Conservation (phyloP, 169 alveolate species). For the Cystoisospora suis region DNA sequence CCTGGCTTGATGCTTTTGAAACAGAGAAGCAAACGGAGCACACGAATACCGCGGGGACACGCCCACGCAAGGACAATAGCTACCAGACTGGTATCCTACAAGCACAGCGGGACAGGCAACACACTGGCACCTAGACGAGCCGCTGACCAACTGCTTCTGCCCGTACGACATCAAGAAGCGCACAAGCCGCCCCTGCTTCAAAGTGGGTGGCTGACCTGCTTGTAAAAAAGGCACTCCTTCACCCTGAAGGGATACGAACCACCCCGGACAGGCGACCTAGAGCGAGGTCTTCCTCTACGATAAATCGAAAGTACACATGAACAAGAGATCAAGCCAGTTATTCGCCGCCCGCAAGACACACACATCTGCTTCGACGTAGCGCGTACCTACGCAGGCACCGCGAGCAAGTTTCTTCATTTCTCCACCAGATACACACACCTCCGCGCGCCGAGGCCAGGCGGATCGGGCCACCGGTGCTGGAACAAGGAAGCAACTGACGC, state of each 20-base stretch:
- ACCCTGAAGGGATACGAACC: not conserved
- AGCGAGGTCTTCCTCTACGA: constrained; percentile 20
- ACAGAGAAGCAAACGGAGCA: no score
- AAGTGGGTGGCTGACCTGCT: no score
- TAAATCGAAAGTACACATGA: not conserved
- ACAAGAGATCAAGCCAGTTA: not conserved
- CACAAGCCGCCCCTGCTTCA: no score
- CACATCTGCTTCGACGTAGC: not conserved
- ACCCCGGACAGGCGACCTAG: not conserved
- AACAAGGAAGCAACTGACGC: no score
- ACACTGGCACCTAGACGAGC: no score
- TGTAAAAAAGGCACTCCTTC: not conserved
- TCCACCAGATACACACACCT: not conserved
- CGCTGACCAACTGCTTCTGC: no score
- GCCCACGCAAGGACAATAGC: no score
- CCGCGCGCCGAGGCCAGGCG: not conserved
- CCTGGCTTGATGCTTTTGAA: no score
- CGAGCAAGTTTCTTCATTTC: not conserved
- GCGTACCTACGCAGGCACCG: not conserved
- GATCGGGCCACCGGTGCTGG: not conserved
- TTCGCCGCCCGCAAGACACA: not conserved
- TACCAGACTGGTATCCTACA: no score
- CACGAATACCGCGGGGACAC: no score
- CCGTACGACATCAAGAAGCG: no score
- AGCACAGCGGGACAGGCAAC: no score